Evolutionary conservation across 805 yeast genomes (phyloP).

Genomic region (Pichia membranifaciens): DNA sequence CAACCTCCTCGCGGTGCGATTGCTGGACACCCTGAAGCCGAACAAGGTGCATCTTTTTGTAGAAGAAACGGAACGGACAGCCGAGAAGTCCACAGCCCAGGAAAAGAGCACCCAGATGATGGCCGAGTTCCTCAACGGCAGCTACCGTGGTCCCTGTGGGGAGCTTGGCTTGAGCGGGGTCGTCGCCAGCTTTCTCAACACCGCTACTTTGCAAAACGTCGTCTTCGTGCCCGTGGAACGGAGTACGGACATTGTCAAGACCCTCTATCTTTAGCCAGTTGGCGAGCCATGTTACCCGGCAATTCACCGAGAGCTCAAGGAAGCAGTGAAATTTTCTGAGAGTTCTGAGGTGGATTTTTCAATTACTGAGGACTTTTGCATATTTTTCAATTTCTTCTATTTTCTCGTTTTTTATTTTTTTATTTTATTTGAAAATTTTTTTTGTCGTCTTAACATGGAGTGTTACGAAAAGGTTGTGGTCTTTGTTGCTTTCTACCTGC

Average conservation of each 20-base stretch:
- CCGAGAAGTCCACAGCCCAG: not conserved
- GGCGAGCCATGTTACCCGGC: constrained; percentile 1
- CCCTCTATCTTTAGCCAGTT: not conserved
- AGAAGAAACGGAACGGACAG: constrained; percentile 1
- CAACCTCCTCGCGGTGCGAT: not conserved
- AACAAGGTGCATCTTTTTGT: not conserved
- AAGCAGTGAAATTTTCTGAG: no score
- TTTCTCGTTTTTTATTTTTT: constrained; percentile 1
- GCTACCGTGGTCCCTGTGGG: constrained; percentile 1
- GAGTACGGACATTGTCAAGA: not conserved
- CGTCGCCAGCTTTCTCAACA: constrained; percentile 1
- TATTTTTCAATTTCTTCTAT: not conserved
- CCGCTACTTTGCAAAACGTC: not conserved
- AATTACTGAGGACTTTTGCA: not conserved
- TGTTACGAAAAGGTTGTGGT: no score
- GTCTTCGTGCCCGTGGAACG: not conserved
- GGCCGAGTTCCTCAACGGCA: not conserved
- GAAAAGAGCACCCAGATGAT: not conserved
- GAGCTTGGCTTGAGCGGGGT: not conserved
- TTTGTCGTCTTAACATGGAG: not conserved
- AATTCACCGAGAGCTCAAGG: no score
- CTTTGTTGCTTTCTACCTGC: not conserved
- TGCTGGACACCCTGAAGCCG: not conserved
- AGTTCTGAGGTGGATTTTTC: not conserved
- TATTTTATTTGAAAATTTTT: not conserved